Evolutionary conservation across 139 green algal genomes (phyloP).

Genomic region (Coccomyxa sp.): DNA sequence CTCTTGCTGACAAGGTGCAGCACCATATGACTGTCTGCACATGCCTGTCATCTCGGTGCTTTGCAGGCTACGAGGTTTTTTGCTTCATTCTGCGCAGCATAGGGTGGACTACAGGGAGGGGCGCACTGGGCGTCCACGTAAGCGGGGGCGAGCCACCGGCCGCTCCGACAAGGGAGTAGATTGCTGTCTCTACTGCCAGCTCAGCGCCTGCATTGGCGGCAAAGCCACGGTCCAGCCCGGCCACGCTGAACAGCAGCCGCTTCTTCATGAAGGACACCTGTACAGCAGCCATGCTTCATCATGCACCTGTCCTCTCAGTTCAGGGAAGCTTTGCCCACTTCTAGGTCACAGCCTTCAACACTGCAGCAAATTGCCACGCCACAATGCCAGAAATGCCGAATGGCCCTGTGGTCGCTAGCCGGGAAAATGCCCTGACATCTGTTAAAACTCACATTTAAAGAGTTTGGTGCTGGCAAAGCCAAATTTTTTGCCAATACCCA

Average conservation of each 20-base stretch:
- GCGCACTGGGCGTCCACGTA: not conserved
- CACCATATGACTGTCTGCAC: too few relatives aligned
- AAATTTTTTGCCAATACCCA: too few relatives aligned
- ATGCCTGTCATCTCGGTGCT: too few relatives aligned
- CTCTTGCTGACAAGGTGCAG: too few relatives aligned
- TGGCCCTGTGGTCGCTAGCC: not conserved
- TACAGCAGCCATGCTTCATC: not conserved
- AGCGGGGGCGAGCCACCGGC: slow-evolving; percentile 6
- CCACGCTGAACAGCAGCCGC: slow-evolving; percentile 16
- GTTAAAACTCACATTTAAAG: too few relatives aligned
- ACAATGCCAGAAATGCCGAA: not conserved
- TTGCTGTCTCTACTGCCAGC: slow-evolving; percentile 11
- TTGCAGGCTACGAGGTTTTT: too few relatives aligned
- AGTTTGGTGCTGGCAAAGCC: too few relatives aligned
- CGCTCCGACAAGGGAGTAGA: slow-evolving; percentile 3
- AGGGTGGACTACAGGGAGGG: too few relatives aligned
- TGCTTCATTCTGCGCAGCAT: too few relatives aligned
- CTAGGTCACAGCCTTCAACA: not conserved
- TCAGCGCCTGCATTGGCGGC: slow-evolving; percentile 14
- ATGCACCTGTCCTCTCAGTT: not conserved
- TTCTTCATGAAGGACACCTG: slow-evolving; percentile 18
- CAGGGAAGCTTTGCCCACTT: not conserved
- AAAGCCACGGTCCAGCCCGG: slow-evolving; percentile 28
- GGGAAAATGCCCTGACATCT: not conserved
- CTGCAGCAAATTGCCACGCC: not conserved